Base-by-base conservation (phyloP, 148 eudicot species). In the Pouteria glomerata region DNA sequence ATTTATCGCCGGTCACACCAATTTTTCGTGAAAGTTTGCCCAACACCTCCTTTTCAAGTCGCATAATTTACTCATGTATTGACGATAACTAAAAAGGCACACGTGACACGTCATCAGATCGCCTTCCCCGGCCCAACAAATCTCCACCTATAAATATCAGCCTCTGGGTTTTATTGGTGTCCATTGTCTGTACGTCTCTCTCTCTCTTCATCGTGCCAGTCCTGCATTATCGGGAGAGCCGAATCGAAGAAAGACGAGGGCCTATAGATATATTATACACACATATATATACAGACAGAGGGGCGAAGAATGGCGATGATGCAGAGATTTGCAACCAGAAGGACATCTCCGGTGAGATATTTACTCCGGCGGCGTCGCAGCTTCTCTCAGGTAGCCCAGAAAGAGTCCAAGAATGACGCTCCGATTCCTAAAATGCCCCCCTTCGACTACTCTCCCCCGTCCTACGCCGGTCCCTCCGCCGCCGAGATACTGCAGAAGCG, bases 401-500 rank as follows among this genome's bases (percentile, higher is more conserved):
- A 30, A n/a, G 62, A 70, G 29, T 21, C 35, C 35, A 76, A 78
- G 34, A 61, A 78, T 64, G 83, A 70, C 19, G 41, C 4, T 14
- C 2, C 29, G 2, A 44, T 78, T 45, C 85, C 87, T 24, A 79
- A 79, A 73, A 86, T 92, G 88, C 96, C 99, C 72, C 66, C 77
- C 10, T 95, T 92, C 76, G 92, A 89, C 55, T 92, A 92, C 79
- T 1, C 87, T 23, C 99, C 99, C 24, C 97, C 97, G 44, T 85
- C 87, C 35, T 95, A 95, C 80, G 55, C 73, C 29, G 97, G 99
- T 2, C 96, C 97, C 37, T 78, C 89, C 29, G 85, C 96, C 39
- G 85, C 76, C 1, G 92, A 95, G 82, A 95, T 95, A 64, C 47
- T 88, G 44, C 68, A 66, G 39, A 95, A 95, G 66, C 84, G 99